phyloP scores from a whole-genome alignment of 495 filamentous ascomycete species.

The Podospora conica region DNA sequence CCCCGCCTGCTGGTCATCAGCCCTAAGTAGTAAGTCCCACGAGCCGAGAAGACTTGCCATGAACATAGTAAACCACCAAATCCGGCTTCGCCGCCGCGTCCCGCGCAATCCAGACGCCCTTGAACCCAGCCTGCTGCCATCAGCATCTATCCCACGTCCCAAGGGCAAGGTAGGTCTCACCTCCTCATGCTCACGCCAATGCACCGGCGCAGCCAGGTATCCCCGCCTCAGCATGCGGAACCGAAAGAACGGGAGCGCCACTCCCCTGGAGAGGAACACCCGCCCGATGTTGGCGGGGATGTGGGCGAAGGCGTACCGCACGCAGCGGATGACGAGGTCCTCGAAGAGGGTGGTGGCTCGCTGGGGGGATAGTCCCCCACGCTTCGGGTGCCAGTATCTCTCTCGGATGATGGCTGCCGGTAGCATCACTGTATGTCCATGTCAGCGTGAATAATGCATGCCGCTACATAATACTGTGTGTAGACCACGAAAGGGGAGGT shows the following conservation, averaged over 20 bases:
- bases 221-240: constrained; percentile 71
- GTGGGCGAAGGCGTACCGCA: constrained; percentile 67
- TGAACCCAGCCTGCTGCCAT: constrained; percentile 29
- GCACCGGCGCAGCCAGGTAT: constrained; percentile 49
- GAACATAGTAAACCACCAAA: constrained; percentile 65
- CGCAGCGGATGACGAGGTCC: constrained; percentile 65
- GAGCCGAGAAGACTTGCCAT: constrained; percentile 44
- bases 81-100: constrained; percentile 52
- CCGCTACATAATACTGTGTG: no score
- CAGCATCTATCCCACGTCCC: constrained; percentile 11
- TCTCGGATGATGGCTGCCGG: constrained; percentile 53
- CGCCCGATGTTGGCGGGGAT: constrained; percentile 59
- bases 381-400: constrained; percentile 39
- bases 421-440: constrained; percentile 37
- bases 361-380: constrained; percentile 56
- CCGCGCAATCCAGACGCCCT: constrained; percentile 56
- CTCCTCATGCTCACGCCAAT: constrained; percentile 54
- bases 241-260: constrained; percentile 62
- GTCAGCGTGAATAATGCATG: neutral
- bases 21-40: neutral
- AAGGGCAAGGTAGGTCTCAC: constrained; percentile 30
- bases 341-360: constrained; percentile 62
- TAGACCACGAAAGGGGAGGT: neutral
- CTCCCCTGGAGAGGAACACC: constrained; percentile 68
- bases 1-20: constrained; percentile 47